phyloP scores from a whole-genome alignment of 2,329 filamentous ascomycete species.

The Calonectria multiphialidica region DNA sequence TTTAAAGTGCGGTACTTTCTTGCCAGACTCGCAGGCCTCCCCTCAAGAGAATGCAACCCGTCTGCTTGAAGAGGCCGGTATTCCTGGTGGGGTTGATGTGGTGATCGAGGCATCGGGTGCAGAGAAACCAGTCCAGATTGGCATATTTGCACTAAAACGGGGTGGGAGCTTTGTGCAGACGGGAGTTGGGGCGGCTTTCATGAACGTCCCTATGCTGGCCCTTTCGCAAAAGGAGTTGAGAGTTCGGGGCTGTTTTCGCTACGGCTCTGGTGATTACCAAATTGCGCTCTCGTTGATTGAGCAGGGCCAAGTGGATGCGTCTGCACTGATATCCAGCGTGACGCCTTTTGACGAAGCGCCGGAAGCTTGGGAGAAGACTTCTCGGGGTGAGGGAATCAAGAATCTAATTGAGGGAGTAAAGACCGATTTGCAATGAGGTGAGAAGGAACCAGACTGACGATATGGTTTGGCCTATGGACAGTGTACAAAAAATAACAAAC shows the following conservation, averaged over 20 bases:
- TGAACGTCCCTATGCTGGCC: conserved; percentile 90
- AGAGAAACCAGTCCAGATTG: conserved; percentile 80
- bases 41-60: background rate
- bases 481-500: too few species aligned
- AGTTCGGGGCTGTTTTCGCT: conserved; percentile 87
- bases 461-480: background rate
- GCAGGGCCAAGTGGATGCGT: conserved; percentile 47
- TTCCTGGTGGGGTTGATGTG: background rate
- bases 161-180: conserved; percentile 86
- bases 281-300: conserved; percentile 61
- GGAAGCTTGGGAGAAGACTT: conserved; percentile 88
- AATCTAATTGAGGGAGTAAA: conserved; percentile 63
- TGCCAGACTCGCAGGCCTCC: background rate
- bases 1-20: conserved; percentile 20
- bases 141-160: conserved; percentile 74
- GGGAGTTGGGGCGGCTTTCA: conserved; percentile 88
- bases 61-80: background rate
- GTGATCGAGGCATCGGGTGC: conserved; percentile 81
- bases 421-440: background rate
- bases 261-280: conserved; percentile 87
- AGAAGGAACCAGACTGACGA: too few species aligned
- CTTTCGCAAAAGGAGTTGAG: conserved; percentile 90
- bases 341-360: conserved; percentile 76
- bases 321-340: conserved; percentile 80
- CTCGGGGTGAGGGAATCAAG: conserved; percentile 82